Conservation (phyloP, 83 land plant genomes). For the Picea abies region DNA sequence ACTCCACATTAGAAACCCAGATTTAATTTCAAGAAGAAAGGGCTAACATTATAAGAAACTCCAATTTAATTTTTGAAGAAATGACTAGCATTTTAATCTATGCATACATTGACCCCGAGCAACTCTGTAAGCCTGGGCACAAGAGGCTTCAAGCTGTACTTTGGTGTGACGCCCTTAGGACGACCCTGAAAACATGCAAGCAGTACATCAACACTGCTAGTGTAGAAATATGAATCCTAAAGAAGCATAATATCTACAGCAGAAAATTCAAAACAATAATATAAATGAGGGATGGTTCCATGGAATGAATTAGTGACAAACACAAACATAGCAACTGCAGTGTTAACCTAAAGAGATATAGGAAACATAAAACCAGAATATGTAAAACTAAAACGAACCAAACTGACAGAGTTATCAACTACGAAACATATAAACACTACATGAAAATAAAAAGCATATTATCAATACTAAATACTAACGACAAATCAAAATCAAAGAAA, state of each 20-base stretch:
- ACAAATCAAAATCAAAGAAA: not conserved
- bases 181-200: slow-evolving; percentile 46
- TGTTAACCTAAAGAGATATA: not conserved
- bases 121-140: slow-evolving; percentile 71
- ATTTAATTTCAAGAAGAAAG: too few species aligned
- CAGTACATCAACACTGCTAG: not conserved
- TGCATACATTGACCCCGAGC: slow-evolving; percentile 53
- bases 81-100: slow-evolving; percentile 9
- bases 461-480: too few species aligned
- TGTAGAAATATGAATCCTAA: not conserved
- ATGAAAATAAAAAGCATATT: not conserved
- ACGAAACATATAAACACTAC: not conserved
- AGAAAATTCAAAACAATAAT: not conserved
- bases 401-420: not conserved
- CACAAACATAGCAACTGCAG: not conserved
- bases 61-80: not conserved
- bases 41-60: too few species aligned
- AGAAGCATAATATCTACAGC: not conserved
- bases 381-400: not conserved
- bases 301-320: not conserved
- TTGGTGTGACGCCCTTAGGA: slow-evolving; percentile 70
- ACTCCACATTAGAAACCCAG: too few species aligned
- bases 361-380: not conserved
- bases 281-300: not conserved
- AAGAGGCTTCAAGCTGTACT: slow-evolving; percentile 69